A percentile compares a stretch with the other conserved stretches of the same genome.
Evolutionary conservation across 2,329 filamentous ascomycete genomes (phyloP).

Genomic region (Microdochium trichocladiopsis): DNA sequence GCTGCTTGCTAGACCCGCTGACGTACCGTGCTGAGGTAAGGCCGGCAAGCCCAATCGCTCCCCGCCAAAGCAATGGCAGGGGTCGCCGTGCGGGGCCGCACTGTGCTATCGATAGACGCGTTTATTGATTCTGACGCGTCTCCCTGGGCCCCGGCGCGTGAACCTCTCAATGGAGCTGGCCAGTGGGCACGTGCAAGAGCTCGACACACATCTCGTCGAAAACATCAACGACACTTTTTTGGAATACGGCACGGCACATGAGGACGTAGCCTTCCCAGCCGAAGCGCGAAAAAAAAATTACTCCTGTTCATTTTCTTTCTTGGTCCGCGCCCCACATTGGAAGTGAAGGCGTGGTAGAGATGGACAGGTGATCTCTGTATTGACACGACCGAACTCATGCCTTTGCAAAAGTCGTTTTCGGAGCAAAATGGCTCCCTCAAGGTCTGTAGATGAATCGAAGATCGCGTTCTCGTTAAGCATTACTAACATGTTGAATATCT

Average conservation of each 20-base stretch:
- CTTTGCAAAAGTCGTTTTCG: slow-evolving; percentile 32
- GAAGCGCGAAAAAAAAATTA: too few species aligned
- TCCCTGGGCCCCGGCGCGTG: not conserved
- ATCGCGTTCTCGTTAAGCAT: not conserved
- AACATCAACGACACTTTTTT: too few species aligned
- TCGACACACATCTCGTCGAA: too few species aligned
- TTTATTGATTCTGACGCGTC: slow-evolving; percentile 2
- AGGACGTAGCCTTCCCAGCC: too few species aligned
- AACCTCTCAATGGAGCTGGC: not conserved
- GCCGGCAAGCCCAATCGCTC: too few species aligned
- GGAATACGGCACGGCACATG: too few species aligned
- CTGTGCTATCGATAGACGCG: too few species aligned
- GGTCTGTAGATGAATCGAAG: slow-evolving; percentile 10
- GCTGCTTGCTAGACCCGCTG: too few species aligned
- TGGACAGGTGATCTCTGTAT: not conserved
- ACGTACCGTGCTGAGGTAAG: too few species aligned
- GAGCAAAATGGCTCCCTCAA: slow-evolving; percentile 25
- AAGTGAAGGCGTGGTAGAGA: not conserved
- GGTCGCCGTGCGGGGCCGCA: not conserved
- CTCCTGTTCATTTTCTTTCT: not conserved
- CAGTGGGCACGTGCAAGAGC: not conserved
- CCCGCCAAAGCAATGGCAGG: not conserved
- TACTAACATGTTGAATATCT: not conserved
- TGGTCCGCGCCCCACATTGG: not conserved
- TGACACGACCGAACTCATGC: slow-evolving; percentile 17